Percentiles rank a stretch among this genome's conserved stretches.
Evolutionary conservation across 2,329 filamentous ascomycete species (phyloP).

Genomic region (Sphaerostilbella broomeana): DNA sequence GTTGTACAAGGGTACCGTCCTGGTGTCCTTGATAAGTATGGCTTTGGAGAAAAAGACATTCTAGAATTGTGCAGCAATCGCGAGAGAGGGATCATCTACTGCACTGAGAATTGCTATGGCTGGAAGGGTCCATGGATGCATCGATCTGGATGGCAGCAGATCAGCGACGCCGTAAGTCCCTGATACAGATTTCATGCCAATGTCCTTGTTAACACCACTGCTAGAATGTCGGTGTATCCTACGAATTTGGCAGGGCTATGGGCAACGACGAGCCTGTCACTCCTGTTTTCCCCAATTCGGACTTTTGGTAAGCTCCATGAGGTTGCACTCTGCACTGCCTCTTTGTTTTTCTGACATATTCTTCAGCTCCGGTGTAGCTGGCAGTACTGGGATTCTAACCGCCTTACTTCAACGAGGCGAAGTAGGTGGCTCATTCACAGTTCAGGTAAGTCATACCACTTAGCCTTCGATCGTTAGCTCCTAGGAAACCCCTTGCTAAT

Average conservation of each 20-base stretch:
- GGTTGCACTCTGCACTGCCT: too few relatives aligned
- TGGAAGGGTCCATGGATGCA: constrained; percentile 41
- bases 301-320: constrained; percentile 21
- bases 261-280: constrained; percentile 24
- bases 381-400: neutral
- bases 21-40: constrained; percentile 4
- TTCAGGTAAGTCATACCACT: neutral
- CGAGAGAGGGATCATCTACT: constrained; percentile 28
- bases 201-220: too few relatives aligned
- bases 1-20: constrained; percentile 58
- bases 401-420: neutral
- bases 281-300: constrained; percentile 26
- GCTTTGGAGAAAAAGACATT: constrained; percentile 4
- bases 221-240: constrained; percentile 41
- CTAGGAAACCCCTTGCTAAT: too few relatives aligned
- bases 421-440: neutral
- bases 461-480: too few relatives aligned
- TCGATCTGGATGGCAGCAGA: constrained; percentile 47
- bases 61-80: constrained; percentile 8
- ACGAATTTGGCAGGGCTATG: constrained; percentile 39
- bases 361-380: constrained; percentile 8
- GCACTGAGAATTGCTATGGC: constrained; percentile 48
- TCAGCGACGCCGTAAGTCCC: constrained; percentile 39
- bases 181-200: too few relatives aligned
- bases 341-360: too few relatives aligned